phyloP scores from a whole-genome alignment of 2,329 filamentous ascomycete species.

The Chaetomium sp. region DNA sequence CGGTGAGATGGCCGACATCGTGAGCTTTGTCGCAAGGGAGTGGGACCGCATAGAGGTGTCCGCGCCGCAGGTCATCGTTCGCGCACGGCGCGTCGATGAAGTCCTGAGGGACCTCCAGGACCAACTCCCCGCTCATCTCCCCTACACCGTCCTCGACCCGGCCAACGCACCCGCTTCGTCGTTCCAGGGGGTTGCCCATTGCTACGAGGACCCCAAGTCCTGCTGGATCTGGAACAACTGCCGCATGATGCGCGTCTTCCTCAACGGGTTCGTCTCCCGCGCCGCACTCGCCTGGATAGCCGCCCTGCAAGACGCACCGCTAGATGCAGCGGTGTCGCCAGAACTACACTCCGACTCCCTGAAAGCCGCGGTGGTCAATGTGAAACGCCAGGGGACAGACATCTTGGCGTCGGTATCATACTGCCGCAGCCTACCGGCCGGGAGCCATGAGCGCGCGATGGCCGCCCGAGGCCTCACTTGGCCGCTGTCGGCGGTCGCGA shows the following conservation, averaged over 20 bases:
- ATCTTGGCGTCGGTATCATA: neutral
- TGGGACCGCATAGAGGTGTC: neutral
- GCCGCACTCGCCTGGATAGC: neutral
- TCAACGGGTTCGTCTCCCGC: neutral
- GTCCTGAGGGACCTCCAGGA: no score
- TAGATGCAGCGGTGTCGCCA: neutral
- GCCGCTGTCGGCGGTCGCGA: neutral
- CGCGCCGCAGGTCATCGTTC: neutral
- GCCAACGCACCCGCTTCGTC: neutral
- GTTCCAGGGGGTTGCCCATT: neutral
- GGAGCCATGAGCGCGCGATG: neutral
- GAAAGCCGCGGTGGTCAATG: neutral
- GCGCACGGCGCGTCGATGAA: neutral
- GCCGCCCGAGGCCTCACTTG: neutral
- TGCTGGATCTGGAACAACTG: neutral
- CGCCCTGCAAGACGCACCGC: neutral
- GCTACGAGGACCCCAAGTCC: neutral
- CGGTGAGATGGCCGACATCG: neutral
- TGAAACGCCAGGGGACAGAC: neutral
- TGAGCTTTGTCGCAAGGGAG: neutral
- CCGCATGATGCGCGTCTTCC: neutral
- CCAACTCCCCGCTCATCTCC: neutral
- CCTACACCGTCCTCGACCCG: neutral
- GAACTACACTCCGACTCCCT: neutral
- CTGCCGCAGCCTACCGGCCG: neutral